Evolutionary conservation across 2,329 filamentous ascomycete species (phyloP), one percentile per base, ranked within the genome.

Genomic region (Penicillium corylophilum): DNA sequence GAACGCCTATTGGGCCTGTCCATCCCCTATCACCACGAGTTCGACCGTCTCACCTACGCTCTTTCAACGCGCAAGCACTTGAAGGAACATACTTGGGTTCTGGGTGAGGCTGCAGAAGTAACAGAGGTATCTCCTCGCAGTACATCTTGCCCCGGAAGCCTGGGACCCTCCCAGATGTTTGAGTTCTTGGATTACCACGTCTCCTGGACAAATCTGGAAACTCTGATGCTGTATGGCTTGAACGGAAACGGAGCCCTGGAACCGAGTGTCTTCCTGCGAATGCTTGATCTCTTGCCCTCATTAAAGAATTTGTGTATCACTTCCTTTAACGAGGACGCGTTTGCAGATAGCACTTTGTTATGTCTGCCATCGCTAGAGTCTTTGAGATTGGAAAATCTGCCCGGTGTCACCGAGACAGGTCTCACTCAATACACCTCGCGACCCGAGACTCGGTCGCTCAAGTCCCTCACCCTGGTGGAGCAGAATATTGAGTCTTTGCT

Each of bases 81-180:
- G 31, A 81, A 76, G 59, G 77, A 82, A 59, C 77, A 82, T 46
- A 73, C 77, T 2, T 85, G 82, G 82, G 67, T 82, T n/a, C 64
- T 84, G 36, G 75, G 73, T 16, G 74, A 77, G 51, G 73, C 75
- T 36, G 55, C 68, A 4, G 74, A 74, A 52, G 66, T 68, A 44
- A 68, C 53, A 45, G 64, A 74, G 63, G 45, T 72, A 65, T 65
- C 73, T 57, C 72, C 60, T 50, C 73, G 67, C 55, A 59, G 58
- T 53, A 58, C 61, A 16, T 67, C 65, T 4, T 70, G 67, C 31
- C 68, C 69, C 20, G 72, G 75, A n/a, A 73, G 76, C 38, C 67
- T 80, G 46, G 77, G 80, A 50, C 74, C 74, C 3, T 73, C 73
- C 20, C 78, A 82, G 56, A 75, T 76, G 55, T 75, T 71, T 52